phyloP scores from a whole-genome alignment of 345 rosid genomes.

The Corchorus olitorius region DNA sequence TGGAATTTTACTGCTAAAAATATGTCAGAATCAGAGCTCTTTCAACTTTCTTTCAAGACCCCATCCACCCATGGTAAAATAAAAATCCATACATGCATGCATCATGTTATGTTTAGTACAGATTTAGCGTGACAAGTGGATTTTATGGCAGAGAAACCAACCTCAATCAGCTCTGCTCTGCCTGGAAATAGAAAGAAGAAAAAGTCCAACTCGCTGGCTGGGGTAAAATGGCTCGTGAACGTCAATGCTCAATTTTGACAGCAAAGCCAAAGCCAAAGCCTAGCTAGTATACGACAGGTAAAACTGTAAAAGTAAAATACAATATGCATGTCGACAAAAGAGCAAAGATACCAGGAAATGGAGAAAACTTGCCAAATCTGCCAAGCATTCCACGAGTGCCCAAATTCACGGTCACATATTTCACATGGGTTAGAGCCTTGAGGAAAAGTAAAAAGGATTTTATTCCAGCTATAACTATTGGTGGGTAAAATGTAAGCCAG shows the following conservation, averaged over 20 bases:
- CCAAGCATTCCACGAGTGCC: too few relatives aligned
- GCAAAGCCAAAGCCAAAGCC: not conserved
- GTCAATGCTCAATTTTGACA: not conserved
- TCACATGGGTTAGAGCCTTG: not conserved
- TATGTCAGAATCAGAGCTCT: not conserved
- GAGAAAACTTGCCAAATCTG: not conserved
- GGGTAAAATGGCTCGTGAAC: not conserved
- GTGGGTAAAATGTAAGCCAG: too few relatives aligned
- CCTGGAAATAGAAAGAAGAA: not conserved
- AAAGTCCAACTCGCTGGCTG: not conserved
- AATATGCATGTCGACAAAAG: not conserved
- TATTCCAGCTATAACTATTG: too few relatives aligned
- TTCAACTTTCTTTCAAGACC: not conserved
- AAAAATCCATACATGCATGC: not conserved
- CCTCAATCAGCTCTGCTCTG: not conserved
- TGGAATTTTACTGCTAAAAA: not conserved
- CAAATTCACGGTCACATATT: not conserved
- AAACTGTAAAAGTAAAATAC: not conserved
- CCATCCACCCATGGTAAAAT: not conserved
- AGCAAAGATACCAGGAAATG: not conserved
- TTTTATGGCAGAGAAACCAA: not conserved
- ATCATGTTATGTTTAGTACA: not conserved
- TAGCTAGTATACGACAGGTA: not conserved
- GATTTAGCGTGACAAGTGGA: not conserved
- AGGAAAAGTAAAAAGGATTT: too few relatives aligned